Percentiles rank a stretch among this genome's conserved stretches.
phyloP scores from a whole-genome alignment of 1,284 basidiomycete species.

The Athelia psychrophila region DNA sequence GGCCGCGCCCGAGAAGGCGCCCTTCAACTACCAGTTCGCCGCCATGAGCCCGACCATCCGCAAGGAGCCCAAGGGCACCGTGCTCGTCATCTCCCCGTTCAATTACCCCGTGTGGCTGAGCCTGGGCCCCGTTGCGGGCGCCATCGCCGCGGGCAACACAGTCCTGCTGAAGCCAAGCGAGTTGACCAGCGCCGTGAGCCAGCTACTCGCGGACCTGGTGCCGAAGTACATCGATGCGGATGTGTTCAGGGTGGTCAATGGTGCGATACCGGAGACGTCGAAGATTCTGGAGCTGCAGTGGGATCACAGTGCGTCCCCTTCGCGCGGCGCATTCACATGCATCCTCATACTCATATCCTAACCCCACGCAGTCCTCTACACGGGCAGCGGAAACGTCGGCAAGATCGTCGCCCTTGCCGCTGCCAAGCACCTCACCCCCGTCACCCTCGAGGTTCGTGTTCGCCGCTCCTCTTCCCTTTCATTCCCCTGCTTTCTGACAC shows the following conservation, averaged over 20 bases:
- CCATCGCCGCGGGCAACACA: slow-evolving; percentile 80
- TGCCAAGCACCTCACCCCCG: slow-evolving; percentile 82
- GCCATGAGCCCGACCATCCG: slow-evolving; percentile 61
- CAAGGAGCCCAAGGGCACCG: slow-evolving; percentile 78
- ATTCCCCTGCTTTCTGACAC: no score
- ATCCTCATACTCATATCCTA: no score
- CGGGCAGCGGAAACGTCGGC: slow-evolving; percentile 73
- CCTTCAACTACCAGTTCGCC: slow-evolving; percentile 52
- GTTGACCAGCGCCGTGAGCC: slow-evolving; percentile 61
- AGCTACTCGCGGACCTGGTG: slow-evolving; percentile 71
- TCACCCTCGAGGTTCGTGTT: slow-evolving; percentile 69
- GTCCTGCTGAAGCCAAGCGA: slow-evolving; percentile 83
- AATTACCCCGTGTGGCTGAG: slow-evolving; percentile 57
- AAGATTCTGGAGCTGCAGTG: slow-evolving; percentile 81
- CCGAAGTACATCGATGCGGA: slow-evolving; percentile 82
- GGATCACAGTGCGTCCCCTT: slow-evolving; percentile 72
- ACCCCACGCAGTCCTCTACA: slow-evolving; percentile 6
- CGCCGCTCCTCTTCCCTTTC: no score
- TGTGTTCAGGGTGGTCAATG: slow-evolving; percentile 72
- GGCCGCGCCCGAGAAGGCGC: slow-evolving; percentile 64
- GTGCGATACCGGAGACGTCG: slow-evolving; percentile 73
- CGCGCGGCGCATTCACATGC: no score
- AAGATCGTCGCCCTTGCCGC: slow-evolving; percentile 81
- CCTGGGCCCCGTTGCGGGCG: slow-evolving; percentile 56
- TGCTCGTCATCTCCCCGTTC: slow-evolving; percentile 66